Evolutionary conservation across 495 filamentous ascomycete species (phyloP).

Genomic region (Penicillium lagena): DNA sequence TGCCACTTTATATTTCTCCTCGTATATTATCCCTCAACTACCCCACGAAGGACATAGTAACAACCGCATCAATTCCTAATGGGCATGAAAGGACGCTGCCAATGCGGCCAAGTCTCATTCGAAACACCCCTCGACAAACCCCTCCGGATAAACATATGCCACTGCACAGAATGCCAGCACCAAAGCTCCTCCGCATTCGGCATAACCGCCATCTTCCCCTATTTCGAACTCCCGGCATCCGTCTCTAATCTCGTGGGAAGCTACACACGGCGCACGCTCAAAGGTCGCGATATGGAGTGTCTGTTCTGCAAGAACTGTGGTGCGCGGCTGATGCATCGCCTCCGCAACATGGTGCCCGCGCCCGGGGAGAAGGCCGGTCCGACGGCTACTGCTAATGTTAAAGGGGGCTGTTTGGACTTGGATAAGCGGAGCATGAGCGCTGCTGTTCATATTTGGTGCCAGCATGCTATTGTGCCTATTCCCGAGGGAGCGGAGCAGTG

Average conservation of each 20-base stretch:
- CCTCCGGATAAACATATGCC: slow-evolving; percentile 60
- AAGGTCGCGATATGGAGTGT: slow-evolving; percentile 41
- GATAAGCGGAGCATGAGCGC: slow-evolving; percentile 37
- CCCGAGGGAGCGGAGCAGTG: slow-evolving; percentile 48
- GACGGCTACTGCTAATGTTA: slow-evolving; percentile 44
- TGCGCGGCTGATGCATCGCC: slow-evolving; percentile 49
- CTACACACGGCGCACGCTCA: slow-evolving; percentile 39
- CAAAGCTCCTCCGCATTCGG: slow-evolving; percentile 65
- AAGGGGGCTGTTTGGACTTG: slow-evolving; percentile 55
- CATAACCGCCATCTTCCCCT: slow-evolving; percentile 60
- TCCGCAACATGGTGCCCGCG: slow-evolving; percentile 35
- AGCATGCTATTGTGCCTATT: slow-evolving; percentile 56
- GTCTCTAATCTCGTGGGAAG: slow-evolving; percentile 30
- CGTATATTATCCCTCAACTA: no score
- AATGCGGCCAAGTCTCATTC: slow-evolving; percentile 58
- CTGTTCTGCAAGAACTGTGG: slow-evolving; percentile 58
- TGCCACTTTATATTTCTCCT: no score
- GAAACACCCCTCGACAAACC: slow-evolving; percentile 42
- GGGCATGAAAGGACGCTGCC: slow-evolving; percentile 51
- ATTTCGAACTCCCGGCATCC: slow-evolving; percentile 41
- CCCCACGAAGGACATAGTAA: no score
- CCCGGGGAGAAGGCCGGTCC: slow-evolving; percentile 11
- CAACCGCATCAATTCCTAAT: not conserved
- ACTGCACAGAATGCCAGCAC: slow-evolving; percentile 59
- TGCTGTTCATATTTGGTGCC: slow-evolving; percentile 58